Conservation (phyloP, 208 protist species). For the Histomonas meleagridis region DNA sequence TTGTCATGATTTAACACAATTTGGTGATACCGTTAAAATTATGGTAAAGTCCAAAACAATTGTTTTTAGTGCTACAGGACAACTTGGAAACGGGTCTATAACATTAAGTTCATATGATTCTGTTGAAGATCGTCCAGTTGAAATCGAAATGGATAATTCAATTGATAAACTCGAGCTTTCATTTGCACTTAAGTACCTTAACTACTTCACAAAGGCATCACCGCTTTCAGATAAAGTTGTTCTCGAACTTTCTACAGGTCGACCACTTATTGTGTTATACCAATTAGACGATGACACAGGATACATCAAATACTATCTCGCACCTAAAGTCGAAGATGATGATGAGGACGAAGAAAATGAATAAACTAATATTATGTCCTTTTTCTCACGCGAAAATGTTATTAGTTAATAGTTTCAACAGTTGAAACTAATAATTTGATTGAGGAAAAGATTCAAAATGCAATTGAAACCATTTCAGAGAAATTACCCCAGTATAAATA, state of each 20-base stretch:
- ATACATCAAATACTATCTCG: constrained; percentile 34
- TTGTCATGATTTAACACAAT: neutral
- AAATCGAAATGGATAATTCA: neutral
- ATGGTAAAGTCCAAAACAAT: neutral
- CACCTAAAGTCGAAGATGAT: constrained; percentile 35
- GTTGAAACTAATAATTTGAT: too few species aligned
- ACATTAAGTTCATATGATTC: neutral
- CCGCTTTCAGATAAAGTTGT: neutral
- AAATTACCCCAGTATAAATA: too few species aligned
- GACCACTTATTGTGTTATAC: neutral
- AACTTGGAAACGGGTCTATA: neutral
- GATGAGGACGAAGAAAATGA: neutral
- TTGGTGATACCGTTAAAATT: constrained; percentile 27
- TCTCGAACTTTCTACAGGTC: neutral
- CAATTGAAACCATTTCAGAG: too few species aligned
- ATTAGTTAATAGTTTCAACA: too few species aligned
- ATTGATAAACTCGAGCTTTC: neutral
- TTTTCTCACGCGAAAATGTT: too few species aligned
- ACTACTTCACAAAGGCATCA: constrained; percentile 24
- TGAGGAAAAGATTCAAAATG: too few species aligned
- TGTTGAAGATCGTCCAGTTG: neutral
- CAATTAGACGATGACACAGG: neutral
- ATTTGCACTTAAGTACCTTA: constrained; percentile 12
- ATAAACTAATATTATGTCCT: too few species aligned
- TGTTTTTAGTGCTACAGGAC: neutral